These are phyloP conservation scores for Wallacemonas sp. DNA, from an alignment of 208 protist species.

Conservation along the genomic window DNA sequence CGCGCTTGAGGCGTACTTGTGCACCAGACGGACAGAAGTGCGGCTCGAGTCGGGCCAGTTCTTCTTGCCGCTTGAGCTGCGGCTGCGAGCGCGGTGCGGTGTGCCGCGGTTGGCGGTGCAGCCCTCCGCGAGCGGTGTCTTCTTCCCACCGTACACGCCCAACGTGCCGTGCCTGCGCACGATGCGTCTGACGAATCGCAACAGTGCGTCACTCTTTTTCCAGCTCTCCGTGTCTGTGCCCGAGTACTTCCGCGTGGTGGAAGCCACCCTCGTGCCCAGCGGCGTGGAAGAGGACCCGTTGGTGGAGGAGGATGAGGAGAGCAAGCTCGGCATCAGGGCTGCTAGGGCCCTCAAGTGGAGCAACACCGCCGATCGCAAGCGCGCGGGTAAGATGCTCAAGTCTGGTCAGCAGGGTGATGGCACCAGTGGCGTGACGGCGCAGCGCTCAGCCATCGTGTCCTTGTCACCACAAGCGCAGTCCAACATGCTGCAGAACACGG, in stretches of 20 bases:
- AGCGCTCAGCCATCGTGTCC: neutral
- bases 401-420: neutral
- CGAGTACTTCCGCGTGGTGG: slow-evolving; percentile 25
- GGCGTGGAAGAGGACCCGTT: slow-evolving; percentile 38
- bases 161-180: slow-evolving; percentile 46
- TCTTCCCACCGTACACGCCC: slow-evolving; percentile 41
- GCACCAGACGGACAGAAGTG: slow-evolving; percentile 41
- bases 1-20: slow-evolving; percentile 61
- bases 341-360: slow-evolving; percentile 31
- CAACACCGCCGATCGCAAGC: slow-evolving; percentile 17
- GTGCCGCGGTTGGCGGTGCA: slow-evolving; percentile 68
- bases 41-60: slow-evolving; percentile 48
- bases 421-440: neutral
- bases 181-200: slow-evolving; percentile 75
- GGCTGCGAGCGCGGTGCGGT: slow-evolving; percentile 73
- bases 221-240: slow-evolving; percentile 32
- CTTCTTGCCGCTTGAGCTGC: slow-evolving; percentile 82
- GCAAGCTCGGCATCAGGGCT: neutral
- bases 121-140: slow-evolving; percentile 52
- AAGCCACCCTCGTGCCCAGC: slow-evolving; percentile 26
- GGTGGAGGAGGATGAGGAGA: slow-evolving; percentile 43
- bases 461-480: slow-evolving; percentile 5
- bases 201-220: slow-evolving; percentile 75
- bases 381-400: slow-evolving; percentile 23
- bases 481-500: neutral